Evolutionary conservation across 345 rosid species (phyloP).

Genomic region (Odontarrhena argentea): DNA sequence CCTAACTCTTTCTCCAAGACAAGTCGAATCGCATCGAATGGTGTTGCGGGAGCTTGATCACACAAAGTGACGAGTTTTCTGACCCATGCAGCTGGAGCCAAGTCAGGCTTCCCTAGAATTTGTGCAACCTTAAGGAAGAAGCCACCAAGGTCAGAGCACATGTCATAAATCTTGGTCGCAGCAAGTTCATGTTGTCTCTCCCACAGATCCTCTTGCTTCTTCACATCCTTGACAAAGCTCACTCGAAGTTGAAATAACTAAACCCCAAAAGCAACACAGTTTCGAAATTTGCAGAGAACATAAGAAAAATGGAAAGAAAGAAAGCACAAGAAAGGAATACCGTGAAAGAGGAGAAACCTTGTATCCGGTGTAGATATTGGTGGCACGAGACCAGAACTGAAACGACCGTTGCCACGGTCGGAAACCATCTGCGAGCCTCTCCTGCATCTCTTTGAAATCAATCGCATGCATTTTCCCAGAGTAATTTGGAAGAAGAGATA

Average conservation of each 20-base stretch:
- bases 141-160: conserved; percentile 95
- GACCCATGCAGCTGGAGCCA: conserved; percentile 94
- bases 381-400: conserved; percentile 91
- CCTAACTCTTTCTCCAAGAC: conserved; percentile 77
- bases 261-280: conserved; percentile 21
- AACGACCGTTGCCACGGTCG: conserved; percentile 90
- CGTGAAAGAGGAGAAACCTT: conserved; percentile 55
- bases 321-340: not conserved
- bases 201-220: conserved; percentile 84
- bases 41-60: conserved; percentile 88
- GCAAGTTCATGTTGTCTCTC: conserved; percentile 87
- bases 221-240: conserved; percentile 71
- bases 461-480: conserved; percentile 48
- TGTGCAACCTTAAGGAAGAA: conserved; percentile 98
- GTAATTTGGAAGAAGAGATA: conserved; percentile 21
- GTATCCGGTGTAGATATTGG: conserved; percentile 79
- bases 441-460: conserved; percentile 65
- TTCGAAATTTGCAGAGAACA: not conserved
- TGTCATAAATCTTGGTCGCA: conserved; percentile 73
- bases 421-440: conserved; percentile 55
- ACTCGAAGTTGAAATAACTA: conserved; percentile 81
- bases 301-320: not conserved
- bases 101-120: conserved; percentile 88
- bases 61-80: conserved; percentile 84
- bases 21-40: conserved; percentile 52